A percentile compares a stretch with the other conserved stretches of the same genome.
Conservation (phyloP, 2,329 filamentous ascomycete genomes). For the Fusarium torreyae region DNA sequence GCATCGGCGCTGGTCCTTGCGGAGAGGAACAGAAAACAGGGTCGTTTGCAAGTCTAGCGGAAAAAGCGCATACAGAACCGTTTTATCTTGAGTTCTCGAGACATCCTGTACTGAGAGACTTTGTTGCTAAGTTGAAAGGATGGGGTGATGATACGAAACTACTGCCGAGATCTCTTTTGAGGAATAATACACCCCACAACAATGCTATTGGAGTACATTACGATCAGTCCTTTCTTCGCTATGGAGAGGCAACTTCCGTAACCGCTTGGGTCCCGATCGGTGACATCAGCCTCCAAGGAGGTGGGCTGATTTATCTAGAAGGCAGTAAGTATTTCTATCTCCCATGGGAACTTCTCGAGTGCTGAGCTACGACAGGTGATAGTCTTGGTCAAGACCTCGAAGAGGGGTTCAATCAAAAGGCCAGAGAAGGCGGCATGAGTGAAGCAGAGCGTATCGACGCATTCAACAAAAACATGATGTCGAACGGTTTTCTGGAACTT, state of each 20-base stretch:
- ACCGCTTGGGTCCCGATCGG: constrained; percentile 73
- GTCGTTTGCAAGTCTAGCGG: constrained; percentile 25
- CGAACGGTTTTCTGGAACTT: constrained; percentile 67
- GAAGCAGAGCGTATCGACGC: constrained; percentile 66
- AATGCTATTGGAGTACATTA: constrained; percentile 74
- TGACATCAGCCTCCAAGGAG: constrained; percentile 51
- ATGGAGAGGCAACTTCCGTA: constrained; percentile 68
- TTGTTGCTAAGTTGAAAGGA: constrained; percentile 20
- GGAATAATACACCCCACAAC: constrained; percentile 70
- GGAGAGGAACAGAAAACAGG: constrained; percentile 9
- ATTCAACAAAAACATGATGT: constrained; percentile 74
- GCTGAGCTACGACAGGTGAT: constrained; percentile 6
- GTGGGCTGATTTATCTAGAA: constrained; percentile 34
- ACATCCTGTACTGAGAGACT: constrained; percentile 12
- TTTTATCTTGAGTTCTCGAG: constrained; percentile 28
- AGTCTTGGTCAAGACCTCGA: constrained; percentile 20
- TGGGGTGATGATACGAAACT: constrained; percentile 25
- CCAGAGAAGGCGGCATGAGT: constrained; percentile 59
- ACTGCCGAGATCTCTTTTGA: constrained; percentile 55
- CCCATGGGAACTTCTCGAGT: too few species aligned
- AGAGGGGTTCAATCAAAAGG: constrained; percentile 44
- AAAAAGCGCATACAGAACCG: constrained; percentile 26
- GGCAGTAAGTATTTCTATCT: constrained; percentile 11
- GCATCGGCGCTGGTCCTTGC: constrained; percentile 19
- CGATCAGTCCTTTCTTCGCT: constrained; percentile 70